Evolutionary conservation across 2,329 filamentous ascomycete genomes (phyloP).

Genomic region (Penicillium sp.): DNA sequence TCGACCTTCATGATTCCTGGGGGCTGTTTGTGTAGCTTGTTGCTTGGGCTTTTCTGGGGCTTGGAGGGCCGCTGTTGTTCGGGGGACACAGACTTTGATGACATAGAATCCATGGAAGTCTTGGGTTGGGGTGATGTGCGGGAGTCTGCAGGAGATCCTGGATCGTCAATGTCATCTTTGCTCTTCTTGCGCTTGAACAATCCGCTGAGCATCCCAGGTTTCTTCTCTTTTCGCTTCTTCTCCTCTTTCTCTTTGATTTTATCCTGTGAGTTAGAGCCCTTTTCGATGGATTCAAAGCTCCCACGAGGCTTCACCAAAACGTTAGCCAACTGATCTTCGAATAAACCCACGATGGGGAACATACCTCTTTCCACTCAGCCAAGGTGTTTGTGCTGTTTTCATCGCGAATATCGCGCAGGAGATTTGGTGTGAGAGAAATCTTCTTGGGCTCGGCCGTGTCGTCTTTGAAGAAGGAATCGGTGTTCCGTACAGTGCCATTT

Average conservation of each 20-base stretch:
- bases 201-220: conserved; percentile 69
- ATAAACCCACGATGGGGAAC: conserved; percentile 1
- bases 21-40: conserved; percentile 68
- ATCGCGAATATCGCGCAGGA: conserved; percentile 69
- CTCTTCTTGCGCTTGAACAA: conserved; percentile 65
- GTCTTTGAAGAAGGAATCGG: conserved; percentile 96
- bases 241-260: conserved; percentile 73
- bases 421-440: conserved; percentile 90
- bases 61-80: conserved; percentile 27
- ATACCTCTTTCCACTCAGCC: conserved; percentile 42
- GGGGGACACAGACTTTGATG: conserved; percentile 31
- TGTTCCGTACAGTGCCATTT: conserved; percentile 84
- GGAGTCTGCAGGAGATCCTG: conserved; percentile 59
- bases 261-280: conserved; percentile 61
- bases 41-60: conserved; percentile 57
- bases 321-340: conserved; percentile 5
- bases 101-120: conserved; percentile 44
- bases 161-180: conserved; percentile 48
- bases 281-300: conserved; percentile 76
- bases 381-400: conserved; percentile 15
- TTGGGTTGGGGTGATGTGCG: conserved; percentile 47
- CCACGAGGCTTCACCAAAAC: conserved; percentile 51
- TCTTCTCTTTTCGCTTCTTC: conserved; percentile 71
- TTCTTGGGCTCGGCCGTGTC: conserved; percentile 94
- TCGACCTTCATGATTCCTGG: conserved; percentile 47